Percentiles rank a stretch among this genome's conserved stretches.
Conservation (phyloP, 106 monocot genomes). For the Allium sativum region DNA sequence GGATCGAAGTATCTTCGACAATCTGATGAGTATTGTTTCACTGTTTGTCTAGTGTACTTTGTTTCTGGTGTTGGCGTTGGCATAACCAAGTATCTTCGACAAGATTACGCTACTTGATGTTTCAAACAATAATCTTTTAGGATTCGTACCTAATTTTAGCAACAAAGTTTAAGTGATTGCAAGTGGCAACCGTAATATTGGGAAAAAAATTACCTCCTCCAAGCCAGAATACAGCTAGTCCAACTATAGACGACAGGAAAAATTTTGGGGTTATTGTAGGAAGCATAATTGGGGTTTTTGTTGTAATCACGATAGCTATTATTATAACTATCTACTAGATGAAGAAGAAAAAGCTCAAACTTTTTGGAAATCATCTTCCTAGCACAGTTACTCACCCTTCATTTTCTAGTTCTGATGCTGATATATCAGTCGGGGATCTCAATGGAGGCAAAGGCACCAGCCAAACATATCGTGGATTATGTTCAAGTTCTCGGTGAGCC, state of each 20-base stretch:
- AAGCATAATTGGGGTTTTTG: conserved; percentile 1
- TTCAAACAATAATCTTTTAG: conserved; percentile 18
- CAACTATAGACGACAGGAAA: background rate
- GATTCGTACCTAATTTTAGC: conserved; percentile 15
- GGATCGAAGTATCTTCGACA: too few species aligned
- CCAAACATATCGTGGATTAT: conserved; percentile 1
- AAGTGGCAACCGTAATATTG: conserved; percentile 23
- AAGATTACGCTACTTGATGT: conserved; percentile 15
- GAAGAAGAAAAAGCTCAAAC: conserved; percentile 5
- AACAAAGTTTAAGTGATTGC: conserved; percentile 13
- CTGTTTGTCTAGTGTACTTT: too few species aligned
- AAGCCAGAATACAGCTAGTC: background rate
- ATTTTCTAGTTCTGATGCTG: conserved; percentile 6
- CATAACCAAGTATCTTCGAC: too few species aligned
- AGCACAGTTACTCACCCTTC: conserved; percentile 8
- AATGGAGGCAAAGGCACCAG: conserved; percentile 1
- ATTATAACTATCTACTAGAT: conserved; percentile 6
- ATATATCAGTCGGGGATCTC: conserved; percentile 1
- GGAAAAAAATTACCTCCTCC: conserved; percentile 9
- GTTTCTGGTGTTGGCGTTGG: too few species aligned
- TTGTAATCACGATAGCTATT: background rate
- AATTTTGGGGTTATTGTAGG: conserved; percentile 10
- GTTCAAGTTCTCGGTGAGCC: conserved; percentile 22
- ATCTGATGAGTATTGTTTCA: too few species aligned
- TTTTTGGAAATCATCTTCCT: too few species aligned